Evolutionary conservation across 257 asterid species (phyloP).

Genomic region (Solanum pennellii): DNA sequence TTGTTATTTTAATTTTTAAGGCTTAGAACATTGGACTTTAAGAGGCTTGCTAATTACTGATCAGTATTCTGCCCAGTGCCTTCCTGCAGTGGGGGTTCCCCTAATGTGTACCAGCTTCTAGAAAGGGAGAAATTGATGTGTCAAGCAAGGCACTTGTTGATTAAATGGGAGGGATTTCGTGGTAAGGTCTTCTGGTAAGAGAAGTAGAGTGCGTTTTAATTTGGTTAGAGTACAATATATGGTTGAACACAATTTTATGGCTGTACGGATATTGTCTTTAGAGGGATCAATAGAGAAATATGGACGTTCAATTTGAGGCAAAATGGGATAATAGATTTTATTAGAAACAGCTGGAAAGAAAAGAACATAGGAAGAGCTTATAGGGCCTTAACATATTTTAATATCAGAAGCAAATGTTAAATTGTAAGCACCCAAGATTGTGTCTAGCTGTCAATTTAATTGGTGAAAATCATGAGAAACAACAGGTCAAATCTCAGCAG

Average conservation of each 20-base stretch:
- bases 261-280: neutral
- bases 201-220: neutral
- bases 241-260: neutral
- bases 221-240: neutral
- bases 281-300: neutral
- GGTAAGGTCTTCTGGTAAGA: neutral
- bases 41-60: neutral
- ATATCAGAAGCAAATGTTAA: neutral
- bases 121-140: neutral
- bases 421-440: neutral
- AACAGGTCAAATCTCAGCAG: neutral
- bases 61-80: neutral
- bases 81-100: neutral
- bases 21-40: neutral
- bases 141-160: neutral
- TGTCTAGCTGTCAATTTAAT: neutral
- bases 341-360: neutral
- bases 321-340: neutral
- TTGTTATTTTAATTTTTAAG: neutral
- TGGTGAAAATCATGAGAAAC: neutral
- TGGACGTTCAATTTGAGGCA: neutral
- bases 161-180: neutral
- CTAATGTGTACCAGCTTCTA: neutral
- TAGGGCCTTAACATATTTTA: neutral
- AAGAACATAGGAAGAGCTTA: neutral